These are phyloP conservation scores for Phyllostachys edulis DNA, from an alignment of 176 grass and related monocot genomes.

Conservation along the genomic window DNA sequence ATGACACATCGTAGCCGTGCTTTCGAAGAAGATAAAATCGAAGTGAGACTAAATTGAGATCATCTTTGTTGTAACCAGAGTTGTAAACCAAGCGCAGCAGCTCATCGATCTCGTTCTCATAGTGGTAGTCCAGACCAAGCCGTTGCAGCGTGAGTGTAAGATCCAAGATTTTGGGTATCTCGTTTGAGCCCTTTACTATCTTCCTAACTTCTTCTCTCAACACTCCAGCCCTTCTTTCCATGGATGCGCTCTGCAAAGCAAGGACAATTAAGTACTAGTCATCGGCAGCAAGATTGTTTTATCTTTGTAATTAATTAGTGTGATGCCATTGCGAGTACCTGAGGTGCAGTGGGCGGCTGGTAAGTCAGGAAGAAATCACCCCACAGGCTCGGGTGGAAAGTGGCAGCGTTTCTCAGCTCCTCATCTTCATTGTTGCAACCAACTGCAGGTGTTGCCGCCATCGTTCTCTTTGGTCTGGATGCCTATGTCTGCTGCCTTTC, in stretches of 20 bases:
- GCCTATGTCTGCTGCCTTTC: too few species aligned
- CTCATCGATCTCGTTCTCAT: constrained; percentile 23
- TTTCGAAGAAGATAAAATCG: constrained; percentile 36
- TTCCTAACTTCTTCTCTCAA: constrained; percentile 27
- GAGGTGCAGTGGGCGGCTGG: not conserved
- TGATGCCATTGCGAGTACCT: not conserved
- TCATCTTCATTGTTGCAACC: not conserved
- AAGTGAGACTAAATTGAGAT: constrained; percentile 25
- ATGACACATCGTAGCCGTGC: constrained; percentile 31
- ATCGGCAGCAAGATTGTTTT: not conserved
- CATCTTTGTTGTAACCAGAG: not conserved
- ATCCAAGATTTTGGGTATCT: not conserved
- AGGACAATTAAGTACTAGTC: not conserved
- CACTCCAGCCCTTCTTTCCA: constrained; percentile 9
- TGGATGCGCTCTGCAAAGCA: not conserved
- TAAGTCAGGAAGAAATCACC: constrained; percentile 33
- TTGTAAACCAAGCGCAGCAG: not conserved
- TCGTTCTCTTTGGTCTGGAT: not conserved
- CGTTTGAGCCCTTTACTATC: not conserved
- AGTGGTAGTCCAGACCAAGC: constrained; percentile 31
- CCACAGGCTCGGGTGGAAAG: constrained; percentile 33
- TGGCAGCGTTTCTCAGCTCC: not conserved
- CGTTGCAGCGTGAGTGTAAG: constrained; percentile 21
- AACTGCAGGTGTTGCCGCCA: not conserved
- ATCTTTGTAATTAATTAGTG: too few species aligned